phyloP scores from a whole-genome alignment of 148 eudicot genomes.

The Arctostaphylos glauca region DNA sequence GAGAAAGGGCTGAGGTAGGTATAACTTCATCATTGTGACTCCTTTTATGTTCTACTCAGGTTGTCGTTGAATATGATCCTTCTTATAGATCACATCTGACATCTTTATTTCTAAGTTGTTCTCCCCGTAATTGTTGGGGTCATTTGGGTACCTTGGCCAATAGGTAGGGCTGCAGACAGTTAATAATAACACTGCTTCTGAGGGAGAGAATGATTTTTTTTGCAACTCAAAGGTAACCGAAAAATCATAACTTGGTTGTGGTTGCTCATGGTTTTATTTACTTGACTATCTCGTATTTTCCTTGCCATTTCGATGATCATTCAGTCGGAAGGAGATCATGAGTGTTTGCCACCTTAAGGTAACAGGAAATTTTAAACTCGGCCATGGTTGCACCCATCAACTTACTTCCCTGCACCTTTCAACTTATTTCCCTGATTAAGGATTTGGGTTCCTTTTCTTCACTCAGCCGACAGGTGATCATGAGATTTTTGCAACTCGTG shows the following conservation, averaged over 20 bases:
- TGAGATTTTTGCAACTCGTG: not conserved
- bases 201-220: conserved; percentile 10
- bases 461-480: not conserved
- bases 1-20: conserved; percentile 51
- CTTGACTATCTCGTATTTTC: not conserved
- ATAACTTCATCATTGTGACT: conserved; percentile 28
- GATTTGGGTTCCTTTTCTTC: not conserved
- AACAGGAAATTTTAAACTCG: not conserved
- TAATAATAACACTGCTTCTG: conserved; percentile 6
- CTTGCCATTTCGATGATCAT: not conserved
- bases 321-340: conserved; percentile 15
- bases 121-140: not conserved
- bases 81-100: conserved; percentile 8
- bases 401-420: conserved; percentile 1
- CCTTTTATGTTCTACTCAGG: conserved; percentile 13
- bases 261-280: not conserved
- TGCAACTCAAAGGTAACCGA: conserved; percentile 9
- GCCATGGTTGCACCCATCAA: not conserved
- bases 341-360: conserved; percentile 4
- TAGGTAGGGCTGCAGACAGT: conserved; percentile 9
- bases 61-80: conserved; percentile 1
- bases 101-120: not conserved
- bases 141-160: not conserved
- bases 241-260: conserved; percentile 3
- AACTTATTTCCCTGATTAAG: not conserved